phyloP scores from a whole-genome alignment of 306 rosid genomes.

The Castanea crenata region DNA sequence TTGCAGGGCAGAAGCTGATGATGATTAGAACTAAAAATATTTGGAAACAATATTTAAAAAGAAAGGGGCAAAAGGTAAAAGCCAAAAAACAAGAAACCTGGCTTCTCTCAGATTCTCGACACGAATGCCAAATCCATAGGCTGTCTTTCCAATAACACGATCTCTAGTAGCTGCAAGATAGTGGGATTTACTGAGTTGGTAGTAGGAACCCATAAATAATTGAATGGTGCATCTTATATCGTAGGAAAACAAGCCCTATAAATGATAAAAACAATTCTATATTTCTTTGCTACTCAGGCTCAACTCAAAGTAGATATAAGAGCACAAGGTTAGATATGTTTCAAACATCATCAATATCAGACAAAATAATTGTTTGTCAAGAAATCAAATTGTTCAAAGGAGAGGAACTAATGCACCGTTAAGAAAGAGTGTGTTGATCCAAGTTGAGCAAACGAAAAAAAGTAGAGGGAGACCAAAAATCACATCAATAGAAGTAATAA shows the following conservation, averaged over 20 bases:
- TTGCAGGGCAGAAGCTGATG: not conserved
- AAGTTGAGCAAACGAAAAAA: too few relatives aligned
- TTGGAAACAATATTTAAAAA: not conserved
- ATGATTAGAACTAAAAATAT: not conserved
- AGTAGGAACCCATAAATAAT: constrained; percentile 13
- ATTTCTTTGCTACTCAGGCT: not conserved
- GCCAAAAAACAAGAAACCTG: constrained; percentile 56
- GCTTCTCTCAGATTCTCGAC: constrained; percentile 91
- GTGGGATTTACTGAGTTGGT: constrained; percentile 1
- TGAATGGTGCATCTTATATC: not conserved
- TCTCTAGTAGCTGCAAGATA: constrained; percentile 65
- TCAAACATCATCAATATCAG: not conserved
- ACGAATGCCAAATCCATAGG: constrained; percentile 81
- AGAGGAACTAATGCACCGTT: too few relatives aligned
- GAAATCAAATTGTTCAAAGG: not conserved
- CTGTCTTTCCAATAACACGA: constrained; percentile 48
- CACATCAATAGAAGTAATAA: too few relatives aligned
- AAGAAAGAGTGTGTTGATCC: too few relatives aligned
- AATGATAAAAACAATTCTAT: not conserved
- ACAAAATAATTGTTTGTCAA: not conserved
- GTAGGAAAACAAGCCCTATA: not conserved
- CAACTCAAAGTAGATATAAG: not conserved
- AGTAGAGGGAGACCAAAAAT: too few relatives aligned
- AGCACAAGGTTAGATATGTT: not conserved
- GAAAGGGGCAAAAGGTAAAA: not conserved